Conservation (phyloP, 768 basidiomycete species). For the Boletus bicolor region DNA sequence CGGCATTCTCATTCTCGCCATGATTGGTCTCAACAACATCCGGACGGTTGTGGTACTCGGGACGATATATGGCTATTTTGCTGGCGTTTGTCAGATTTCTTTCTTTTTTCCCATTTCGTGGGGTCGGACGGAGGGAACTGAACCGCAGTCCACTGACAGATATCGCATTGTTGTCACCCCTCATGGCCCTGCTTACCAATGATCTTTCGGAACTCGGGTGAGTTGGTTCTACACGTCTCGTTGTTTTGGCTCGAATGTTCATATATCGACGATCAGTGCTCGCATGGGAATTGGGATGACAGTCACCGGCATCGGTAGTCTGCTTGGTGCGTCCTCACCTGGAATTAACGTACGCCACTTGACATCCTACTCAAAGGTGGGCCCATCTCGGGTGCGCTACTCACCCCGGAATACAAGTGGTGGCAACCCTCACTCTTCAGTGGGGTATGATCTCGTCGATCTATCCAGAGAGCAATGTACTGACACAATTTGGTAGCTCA, state of each 20-base stretch:
- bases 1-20: constrained; percentile 40
- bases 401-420: constrained; percentile 52
- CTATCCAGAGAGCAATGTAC: too few relatives aligned
- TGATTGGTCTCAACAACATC: constrained; percentile 37
- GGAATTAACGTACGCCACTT: background rate
- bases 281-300: constrained; percentile 25
- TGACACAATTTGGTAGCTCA: constrained; percentile 8
- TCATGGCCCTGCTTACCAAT: constrained; percentile 42
- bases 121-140: background rate
- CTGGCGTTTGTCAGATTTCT: constrained; percentile 36
- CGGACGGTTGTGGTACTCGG: constrained; percentile 39
- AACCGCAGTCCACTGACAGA: constrained; percentile 19
- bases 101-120: background rate
- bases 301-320: constrained; percentile 15
- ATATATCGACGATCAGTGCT: constrained; percentile 9
- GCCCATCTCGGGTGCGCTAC: constrained; percentile 57
- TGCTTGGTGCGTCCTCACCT: constrained; percentile 16
- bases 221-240: background rate
- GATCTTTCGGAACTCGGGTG: constrained; percentile 51
- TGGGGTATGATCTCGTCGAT: constrained; percentile 31
- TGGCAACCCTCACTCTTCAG: constrained; percentile 52
- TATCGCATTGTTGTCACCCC: constrained; percentile 39
- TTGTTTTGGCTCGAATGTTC: background rate
- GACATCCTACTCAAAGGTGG: constrained; percentile 34
- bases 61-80: constrained; percentile 46